A percentile compares a stretch with the other conserved stretches of the same genome.
These are phyloP conservation scores for Wickerhamiella hasegawae DNA, from an alignment of 805 yeast species.

Conservation along the genomic window DNA sequence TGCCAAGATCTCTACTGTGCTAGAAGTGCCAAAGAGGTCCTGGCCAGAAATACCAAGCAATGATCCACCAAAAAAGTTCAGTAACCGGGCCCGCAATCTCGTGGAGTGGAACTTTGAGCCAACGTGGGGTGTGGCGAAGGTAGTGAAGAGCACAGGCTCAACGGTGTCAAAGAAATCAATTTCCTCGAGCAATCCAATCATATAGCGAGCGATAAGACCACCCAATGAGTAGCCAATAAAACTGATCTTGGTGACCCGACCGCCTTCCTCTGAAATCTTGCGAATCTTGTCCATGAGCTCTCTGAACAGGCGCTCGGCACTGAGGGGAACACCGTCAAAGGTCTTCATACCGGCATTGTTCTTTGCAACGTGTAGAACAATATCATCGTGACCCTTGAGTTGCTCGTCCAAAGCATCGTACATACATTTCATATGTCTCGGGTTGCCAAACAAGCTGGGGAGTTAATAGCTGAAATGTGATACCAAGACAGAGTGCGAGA, in stretches of 20 bases:
- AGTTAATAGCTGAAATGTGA: neutral
- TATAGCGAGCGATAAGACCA: conserved; percentile 67
- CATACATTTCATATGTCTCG: conserved; percentile 37
- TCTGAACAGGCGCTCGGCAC: conserved; percentile 39
- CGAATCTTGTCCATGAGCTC: conserved; percentile 34
- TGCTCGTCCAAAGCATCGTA: conserved; percentile 27
- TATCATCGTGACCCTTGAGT: conserved; percentile 25
- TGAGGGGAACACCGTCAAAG: conserved; percentile 69
- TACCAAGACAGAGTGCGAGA: neutral
- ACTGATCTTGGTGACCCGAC: conserved; percentile 43
- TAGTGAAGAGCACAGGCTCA: conserved; percentile 45
- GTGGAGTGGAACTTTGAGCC: conserved; percentile 29
- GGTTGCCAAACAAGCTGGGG: conserved; percentile 45
- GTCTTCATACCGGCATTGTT: conserved; percentile 59
- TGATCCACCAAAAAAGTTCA: conserved; percentile 39
- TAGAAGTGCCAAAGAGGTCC: conserved; percentile 45
- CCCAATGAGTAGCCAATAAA: conserved; percentile 81
- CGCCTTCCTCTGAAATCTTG: conserved; percentile 22
- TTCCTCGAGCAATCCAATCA: conserved; percentile 49
- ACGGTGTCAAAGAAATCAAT: conserved; percentile 37
- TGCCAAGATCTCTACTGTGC: conserved; percentile 36
- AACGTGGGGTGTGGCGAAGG: conserved; percentile 71
- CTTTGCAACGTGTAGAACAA: conserved; percentile 28
- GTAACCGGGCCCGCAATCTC: conserved; percentile 18
- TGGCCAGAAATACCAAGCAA: conserved; percentile 53